A percentile compares a stretch with the other conserved stretches of the same genome.
Conservation (phyloP, 2,329 filamentous ascomycete genomes). For the Diaporthe longicolla region DNA sequence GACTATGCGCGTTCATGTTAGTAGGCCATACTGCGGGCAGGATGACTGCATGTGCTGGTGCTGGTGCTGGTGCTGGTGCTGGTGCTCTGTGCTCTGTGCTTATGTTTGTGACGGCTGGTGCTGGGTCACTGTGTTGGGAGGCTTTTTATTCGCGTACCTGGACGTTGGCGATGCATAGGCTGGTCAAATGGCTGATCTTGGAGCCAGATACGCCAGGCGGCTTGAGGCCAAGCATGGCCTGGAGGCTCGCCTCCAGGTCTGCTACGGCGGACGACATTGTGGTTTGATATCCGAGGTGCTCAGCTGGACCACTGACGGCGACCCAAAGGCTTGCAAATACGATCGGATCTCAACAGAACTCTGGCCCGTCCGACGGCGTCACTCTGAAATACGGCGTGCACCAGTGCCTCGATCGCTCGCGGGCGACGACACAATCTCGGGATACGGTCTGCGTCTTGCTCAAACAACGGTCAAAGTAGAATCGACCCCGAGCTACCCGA, state of each 20-base stretch:
- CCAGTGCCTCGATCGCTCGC: constrained; percentile 28
- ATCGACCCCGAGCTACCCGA: constrained; percentile 2
- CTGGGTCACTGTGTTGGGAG: constrained; percentile 45
- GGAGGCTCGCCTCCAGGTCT: constrained; percentile 90
- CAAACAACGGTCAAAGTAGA: constrained; percentile 23
- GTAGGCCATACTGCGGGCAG: constrained; percentile 39
- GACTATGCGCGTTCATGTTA: constrained; percentile 71
- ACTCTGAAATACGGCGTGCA: constrained; percentile 32
- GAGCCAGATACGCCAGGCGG: constrained; percentile 94
- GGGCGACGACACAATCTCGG: constrained; percentile 32
- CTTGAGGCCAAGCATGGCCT: constrained; percentile 92
- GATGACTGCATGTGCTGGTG: constrained; percentile 19
- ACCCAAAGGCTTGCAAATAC: constrained; percentile 30
- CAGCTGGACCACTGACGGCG: constrained; percentile 6
- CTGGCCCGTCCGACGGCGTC: constrained; percentile 3
- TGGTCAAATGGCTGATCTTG: constrained; percentile 89
- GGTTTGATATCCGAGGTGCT: constrained; percentile 43
- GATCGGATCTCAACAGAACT: constrained; percentile 45
- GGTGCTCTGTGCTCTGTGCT: constrained; percentile 13
- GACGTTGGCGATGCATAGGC: constrained; percentile 89
- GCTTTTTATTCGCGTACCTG: constrained; percentile 76
- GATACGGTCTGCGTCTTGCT: constrained; percentile 33
- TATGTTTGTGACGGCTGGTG: constrained; percentile 37
- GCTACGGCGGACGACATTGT: constrained; percentile 86
- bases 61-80: constrained; percentile 29